Evolutionary conservation across 2,329 filamentous ascomycete species (phyloP), one percentile per base, ranked within the genome.

Genomic region (Macrophomina tecta): DNA sequence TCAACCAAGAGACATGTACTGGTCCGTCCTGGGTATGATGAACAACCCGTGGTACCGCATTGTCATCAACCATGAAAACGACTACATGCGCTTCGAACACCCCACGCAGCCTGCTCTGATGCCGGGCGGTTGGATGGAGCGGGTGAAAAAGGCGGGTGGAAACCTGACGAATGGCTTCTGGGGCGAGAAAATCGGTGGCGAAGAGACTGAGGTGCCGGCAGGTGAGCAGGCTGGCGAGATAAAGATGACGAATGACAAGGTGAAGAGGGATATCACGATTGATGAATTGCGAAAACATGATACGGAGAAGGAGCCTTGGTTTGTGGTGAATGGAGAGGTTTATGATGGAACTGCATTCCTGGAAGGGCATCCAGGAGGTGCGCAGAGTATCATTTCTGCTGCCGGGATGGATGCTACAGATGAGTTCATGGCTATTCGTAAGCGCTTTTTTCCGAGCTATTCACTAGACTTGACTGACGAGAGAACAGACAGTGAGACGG

Each of bases 1-100:
- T 0, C 93, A 97, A 76, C 94, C 94, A 4, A 86, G 92, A 69
- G 94, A 97, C 73, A 95, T 97, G 92, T 97, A 97, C 80, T 97
- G 94, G 94, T 93, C 89, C 68, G 93, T 97, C 2, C 81, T 97
- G 46, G 93, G 94, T 0, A 97, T 97, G 94, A 97, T 97, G 94
- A 97, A 97, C 79, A 97, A 97, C 72, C 91, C 92, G 0, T 97
- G 94, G 94, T 97, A 91, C 77, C 86, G 94, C 5, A 86, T 97
- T 0, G 87, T 89, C 1, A 91, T 97, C 65, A 86, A 88, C 63
- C 89, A 89, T 66, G 89, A 94, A 68, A 84, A 83, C 0, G 82
- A 86, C 16, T 78, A 75, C 7, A 79, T 97, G 49, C 84, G 87
- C 5, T 97, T 97, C 71, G 93, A 97, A 76, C 94, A 97, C 72